Evolutionary conservation across 768 basidiomycete species (phyloP).

Genomic region (Porphyrellus cyaneotinctus): DNA sequence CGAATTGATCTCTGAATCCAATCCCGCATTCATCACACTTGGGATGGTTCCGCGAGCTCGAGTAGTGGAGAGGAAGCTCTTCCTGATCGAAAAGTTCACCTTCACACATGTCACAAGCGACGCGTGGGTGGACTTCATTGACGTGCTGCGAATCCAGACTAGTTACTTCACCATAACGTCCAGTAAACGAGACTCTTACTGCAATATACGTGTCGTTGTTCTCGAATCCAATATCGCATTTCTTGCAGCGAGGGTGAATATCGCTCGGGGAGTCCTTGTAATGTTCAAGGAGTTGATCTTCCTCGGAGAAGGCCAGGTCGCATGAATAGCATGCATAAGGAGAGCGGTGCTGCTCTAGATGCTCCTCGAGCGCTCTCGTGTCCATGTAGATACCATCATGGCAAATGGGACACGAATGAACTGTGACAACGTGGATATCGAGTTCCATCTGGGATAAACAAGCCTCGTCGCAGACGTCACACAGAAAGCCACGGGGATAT

Average conservation of each 20-base stretch:
- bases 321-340: conserved; percentile 26
- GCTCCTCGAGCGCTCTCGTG: conserved; percentile 22
- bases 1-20: conserved; percentile 26
- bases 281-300: conserved; percentile 38
- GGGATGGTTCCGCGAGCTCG: conserved; percentile 26
- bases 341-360: conserved; percentile 28
- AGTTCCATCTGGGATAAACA: conserved; percentile 24
- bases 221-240: conserved; percentile 35
- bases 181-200: conserved; percentile 21
- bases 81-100: conserved; percentile 19
- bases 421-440: conserved; percentile 29
- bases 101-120: conserved; percentile 32
- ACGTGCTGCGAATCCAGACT: conserved; percentile 34
- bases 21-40: conserved; percentile 24
- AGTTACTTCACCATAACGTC: not conserved
- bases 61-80: conserved; percentile 26
- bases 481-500: conserved; percentile 10
- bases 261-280: conserved; percentile 34
- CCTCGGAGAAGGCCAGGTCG: conserved; percentile 23
- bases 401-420: conserved; percentile 32
- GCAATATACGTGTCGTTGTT: conserved; percentile 24
- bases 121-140: conserved; percentile 34
- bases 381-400: conserved; percentile 31
- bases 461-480: conserved; percentile 23
- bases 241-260: conserved; percentile 35